Evolutionary conservation across 208 protist species (phyloP), one percentile per base, ranked within the genome.

Genomic region (Leishmania braziliensis): DNA sequence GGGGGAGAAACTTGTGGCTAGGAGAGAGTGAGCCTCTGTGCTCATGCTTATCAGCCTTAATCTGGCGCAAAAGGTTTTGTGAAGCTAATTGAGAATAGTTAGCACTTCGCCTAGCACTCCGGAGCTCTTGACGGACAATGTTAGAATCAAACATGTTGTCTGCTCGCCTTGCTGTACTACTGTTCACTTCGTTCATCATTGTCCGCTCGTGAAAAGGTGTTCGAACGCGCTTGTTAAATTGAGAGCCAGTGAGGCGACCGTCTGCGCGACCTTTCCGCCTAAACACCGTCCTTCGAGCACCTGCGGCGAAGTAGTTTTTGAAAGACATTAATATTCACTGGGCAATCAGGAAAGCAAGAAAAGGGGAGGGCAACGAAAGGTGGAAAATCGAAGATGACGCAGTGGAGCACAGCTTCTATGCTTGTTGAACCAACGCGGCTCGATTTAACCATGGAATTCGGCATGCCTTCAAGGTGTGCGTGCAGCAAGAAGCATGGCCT

Each of bases 251-350:
- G 18, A 84, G 39, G 20, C 87, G 81, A 5, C 89, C 89, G 36
- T 90, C 83, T 33, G 78, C n/a, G 51, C 84, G 81, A 10, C 89
- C 89, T 82, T 85, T 90, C 20, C 33, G 75, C 23, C 75, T 80
- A 18, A 84, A n/a, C 39, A 72, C 39, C 20, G 63, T 68, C 4
- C 75, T 75, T 6, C 82, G 76, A n/a, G 82, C 77, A 23, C 79
- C 60, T 4, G 83, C 84, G 43, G 77, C 63, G 68, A 90, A 91
- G 75, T 86, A 93, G 70, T 90, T 87, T 60, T 90, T 89, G 72
- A 93, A 93, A 4, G 84, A 39, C 88, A 91, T 93, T 5, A 29
- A 48, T 46, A 48, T 56, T 46, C 18, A 36, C n/a, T 60, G 51
- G 6, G 33, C 3, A 6, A 60, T 39, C 16, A 62, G 33, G 51